Conservation (phyloP, 371 early-diverging fungal species). For the Chytridiales sp. region DNA sequence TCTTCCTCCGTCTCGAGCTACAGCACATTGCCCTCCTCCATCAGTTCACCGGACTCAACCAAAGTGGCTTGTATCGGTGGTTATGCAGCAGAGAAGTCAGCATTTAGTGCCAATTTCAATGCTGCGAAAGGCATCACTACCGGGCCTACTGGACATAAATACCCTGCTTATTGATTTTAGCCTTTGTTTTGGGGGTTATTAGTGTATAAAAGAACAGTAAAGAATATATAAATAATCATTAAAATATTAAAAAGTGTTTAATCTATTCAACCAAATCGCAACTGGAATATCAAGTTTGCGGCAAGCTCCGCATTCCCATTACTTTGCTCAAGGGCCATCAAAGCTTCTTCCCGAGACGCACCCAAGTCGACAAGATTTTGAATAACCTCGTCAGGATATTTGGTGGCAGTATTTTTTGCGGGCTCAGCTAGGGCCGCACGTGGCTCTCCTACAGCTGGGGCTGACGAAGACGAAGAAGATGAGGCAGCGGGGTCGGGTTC, state of each 20-base stretch:
- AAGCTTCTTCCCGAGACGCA: conserved; percentile 66
- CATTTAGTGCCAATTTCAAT: no score
- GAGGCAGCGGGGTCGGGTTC: conserved; percentile 10
- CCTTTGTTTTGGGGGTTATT: no score
- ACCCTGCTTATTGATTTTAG: no score
- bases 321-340: conserved; percentile 75
- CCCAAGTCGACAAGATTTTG: conserved; percentile 64
- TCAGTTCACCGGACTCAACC: conserved; percentile 8
- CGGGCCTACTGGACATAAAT: no score
- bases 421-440: conserved; percentile 7
- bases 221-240: no score
- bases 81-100: neutral
- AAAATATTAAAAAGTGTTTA: no score
- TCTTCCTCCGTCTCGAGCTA: conserved; percentile 8
- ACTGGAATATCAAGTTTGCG: conserved; percentile 56
- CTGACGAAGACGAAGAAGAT: conserved; percentile 2
- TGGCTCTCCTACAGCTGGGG: neutral
- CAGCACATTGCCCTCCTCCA: conserved; percentile 4
- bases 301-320: conserved; percentile 86
- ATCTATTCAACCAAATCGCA: no score
- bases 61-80: neutral
- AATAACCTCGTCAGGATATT: conserved; percentile 56
- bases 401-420: conserved; percentile 14
- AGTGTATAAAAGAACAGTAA: no score
- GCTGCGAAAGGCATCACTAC: no score